Evolutionary conservation across 805 yeast genomes (phyloP).

Genomic region (Candida manassasensis): DNA sequence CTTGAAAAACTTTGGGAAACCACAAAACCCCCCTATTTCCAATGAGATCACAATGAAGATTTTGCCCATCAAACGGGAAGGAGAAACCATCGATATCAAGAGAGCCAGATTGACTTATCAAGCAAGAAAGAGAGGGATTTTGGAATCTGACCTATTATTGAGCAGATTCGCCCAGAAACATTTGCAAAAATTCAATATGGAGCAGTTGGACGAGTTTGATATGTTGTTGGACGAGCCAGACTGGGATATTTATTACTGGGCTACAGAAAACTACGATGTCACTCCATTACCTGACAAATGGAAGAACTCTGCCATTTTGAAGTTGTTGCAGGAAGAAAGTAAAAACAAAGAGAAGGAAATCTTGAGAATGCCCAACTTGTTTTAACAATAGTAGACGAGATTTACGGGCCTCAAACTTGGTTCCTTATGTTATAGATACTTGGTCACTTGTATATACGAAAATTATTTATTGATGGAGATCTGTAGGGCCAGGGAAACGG

Average conservation of each 20-base stretch:
- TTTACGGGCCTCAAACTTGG: neutral
- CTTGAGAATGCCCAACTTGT: slow-evolving; percentile 75
- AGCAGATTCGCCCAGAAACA: slow-evolving; percentile 81
- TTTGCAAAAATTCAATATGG: slow-evolving; percentile 51
- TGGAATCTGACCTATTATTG: slow-evolving; percentile 84
- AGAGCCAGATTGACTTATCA: slow-evolving; percentile 89
- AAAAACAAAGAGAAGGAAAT: slow-evolving; percentile 67
- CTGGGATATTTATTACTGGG: slow-evolving; percentile 99
- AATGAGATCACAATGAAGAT: slow-evolving; percentile 45
- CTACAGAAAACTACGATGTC: slow-evolving; percentile 73
- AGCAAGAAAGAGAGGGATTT: slow-evolving; percentile 89
- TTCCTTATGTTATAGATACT: too few species aligned
- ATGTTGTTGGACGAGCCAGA: slow-evolving; percentile 85
- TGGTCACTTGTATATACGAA: neutral
- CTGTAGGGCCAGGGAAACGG: too few species aligned
- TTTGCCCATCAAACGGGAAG: slow-evolving; percentile 71
- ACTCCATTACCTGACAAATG: slow-evolving; percentile 88
- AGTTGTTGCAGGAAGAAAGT: slow-evolving; percentile 65
- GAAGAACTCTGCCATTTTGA: slow-evolving; percentile 63
- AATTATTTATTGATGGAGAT: too few species aligned
- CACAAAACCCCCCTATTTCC: slow-evolving; percentile 35
- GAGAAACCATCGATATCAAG: slow-evolving; percentile 69
- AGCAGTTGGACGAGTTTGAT: slow-evolving; percentile 82
- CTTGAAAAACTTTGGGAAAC: slow-evolving; percentile 33
- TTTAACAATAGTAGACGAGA: slow-evolving; percentile 2